phyloP scores from a whole-genome alignment of 1,284 basidiomycete species.

The Tremellales sp. region DNA sequence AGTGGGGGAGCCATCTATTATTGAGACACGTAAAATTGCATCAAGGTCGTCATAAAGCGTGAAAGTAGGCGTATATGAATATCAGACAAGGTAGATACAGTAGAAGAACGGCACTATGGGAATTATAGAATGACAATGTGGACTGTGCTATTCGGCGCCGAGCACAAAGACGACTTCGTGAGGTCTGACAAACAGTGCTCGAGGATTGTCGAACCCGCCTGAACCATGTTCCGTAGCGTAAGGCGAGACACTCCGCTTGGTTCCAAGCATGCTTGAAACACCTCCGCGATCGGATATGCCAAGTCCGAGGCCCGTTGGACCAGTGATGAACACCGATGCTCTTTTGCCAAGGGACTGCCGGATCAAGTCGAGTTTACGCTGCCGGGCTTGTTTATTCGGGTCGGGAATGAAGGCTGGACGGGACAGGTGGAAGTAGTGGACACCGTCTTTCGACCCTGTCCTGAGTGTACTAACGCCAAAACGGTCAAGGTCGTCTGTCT shows the following conservation, averaged over 20 bases:
- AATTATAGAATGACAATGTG: no score
- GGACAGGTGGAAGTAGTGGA: constrained; percentile 37
- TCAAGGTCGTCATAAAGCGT: no score
- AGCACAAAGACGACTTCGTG: constrained; percentile 39
- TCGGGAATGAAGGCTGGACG: background rate
- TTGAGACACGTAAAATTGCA: no score
- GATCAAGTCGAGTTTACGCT: constrained; percentile 22
- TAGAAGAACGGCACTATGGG: no score
- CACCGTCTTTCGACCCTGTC: constrained; percentile 20
- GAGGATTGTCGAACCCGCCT: constrained; percentile 16
- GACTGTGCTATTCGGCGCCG: constrained; percentile 16
- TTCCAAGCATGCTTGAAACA: background rate
- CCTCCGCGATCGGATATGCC: background rate
- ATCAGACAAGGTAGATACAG: no score
- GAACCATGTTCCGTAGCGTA: constrained; percentile 12
- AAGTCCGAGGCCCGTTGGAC: background rate
- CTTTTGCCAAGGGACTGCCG: constrained; percentile 11
- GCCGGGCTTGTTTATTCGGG: constrained; percentile 7
- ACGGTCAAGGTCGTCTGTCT: constrained; percentile 65
- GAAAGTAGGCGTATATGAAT: no score
- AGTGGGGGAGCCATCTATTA: no score
- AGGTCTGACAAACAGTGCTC: constrained; percentile 40
- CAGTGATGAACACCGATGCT: background rate
- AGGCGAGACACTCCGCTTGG: constrained; percentile 16
- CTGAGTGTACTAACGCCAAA: constrained; percentile 27